A percentile compares a stretch with the other conserved stretches of the same genome.
These are phyloP conservation scores for Rubroshorea leprosula DNA, from an alignment of 345 rosid species.

Conservation along the genomic window DNA sequence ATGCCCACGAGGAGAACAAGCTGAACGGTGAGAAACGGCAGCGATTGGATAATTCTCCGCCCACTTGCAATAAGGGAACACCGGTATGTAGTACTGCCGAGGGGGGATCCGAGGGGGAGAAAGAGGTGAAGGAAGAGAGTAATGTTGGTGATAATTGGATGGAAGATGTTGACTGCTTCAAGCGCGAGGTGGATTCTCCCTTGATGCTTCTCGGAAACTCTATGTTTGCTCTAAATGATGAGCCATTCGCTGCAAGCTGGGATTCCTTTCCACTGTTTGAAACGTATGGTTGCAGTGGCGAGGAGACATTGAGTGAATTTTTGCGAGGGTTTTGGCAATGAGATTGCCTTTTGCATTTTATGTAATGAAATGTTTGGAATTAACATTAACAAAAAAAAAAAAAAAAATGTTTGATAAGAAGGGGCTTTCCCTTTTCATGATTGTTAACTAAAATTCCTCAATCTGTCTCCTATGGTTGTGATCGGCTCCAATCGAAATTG, in stretches of 20 bases:
- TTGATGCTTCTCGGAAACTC: conserved; percentile 9
- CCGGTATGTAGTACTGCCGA: no score
- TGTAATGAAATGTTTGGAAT: no score
- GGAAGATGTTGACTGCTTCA: conserved; percentile 9
- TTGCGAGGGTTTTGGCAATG: background rate
- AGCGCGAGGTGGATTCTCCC: background rate
- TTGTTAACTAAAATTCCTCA: background rate
- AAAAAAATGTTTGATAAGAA: no score
- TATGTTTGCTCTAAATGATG: conserved; percentile 30
- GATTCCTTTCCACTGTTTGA: conserved; percentile 47
- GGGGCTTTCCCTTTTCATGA: no score
- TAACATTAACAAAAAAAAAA: no score
- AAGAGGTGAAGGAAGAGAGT: conserved; percentile 15
- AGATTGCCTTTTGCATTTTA: background rate
- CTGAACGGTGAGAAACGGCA: conserved; percentile 9
- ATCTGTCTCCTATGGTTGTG: background rate
- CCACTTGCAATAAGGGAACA: conserved; percentile 6
- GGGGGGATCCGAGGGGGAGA: conserved; percentile 14
- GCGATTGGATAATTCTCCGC: conserved; percentile 4
- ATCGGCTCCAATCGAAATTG: no score
- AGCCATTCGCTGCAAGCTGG: conserved; percentile 36
- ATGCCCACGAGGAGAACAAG: conserved; percentile 7
- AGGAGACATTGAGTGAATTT: background rate
- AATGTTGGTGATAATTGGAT: conserved; percentile 25
- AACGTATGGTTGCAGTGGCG: conserved; percentile 17